Conservation (phyloP, 352 stramenopile species). For the Phytopythium boreale region DNA sequence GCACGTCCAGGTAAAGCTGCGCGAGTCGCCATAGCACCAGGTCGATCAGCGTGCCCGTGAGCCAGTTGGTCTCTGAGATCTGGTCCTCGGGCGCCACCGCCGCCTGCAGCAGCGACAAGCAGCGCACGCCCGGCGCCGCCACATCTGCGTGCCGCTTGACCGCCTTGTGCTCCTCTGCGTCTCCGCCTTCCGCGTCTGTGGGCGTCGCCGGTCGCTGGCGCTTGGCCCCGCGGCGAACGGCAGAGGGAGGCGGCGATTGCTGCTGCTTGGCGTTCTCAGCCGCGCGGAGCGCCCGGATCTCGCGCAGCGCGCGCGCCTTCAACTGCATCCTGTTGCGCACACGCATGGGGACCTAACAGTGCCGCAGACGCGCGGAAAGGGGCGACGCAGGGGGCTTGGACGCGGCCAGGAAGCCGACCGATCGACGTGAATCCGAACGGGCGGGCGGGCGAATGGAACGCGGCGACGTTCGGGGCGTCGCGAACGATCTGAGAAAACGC, state of each 20-base stretch:
- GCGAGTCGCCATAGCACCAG: conserved; percentile 82
- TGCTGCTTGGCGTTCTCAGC: background rate
- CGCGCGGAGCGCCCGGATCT: background rate
- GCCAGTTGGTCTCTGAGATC: conserved; percentile 79
- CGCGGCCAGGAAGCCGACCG: background rate
- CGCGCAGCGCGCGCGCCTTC: background rate
- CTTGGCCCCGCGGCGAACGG: conserved; percentile 3
- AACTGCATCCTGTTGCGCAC: conserved; percentile 8
- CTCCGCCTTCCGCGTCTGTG: background rate
- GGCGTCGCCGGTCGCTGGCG: background rate
- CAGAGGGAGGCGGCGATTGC: background rate
- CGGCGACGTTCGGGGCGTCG: no score
- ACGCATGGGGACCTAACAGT: background rate
- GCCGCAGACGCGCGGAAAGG: background rate
- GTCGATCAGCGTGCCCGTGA: conserved; percentile 84
- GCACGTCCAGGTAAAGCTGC: conserved; percentile 55
- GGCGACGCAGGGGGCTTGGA: background rate
- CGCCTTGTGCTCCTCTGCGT: background rate
- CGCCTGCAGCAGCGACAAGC: conserved; percentile 39
- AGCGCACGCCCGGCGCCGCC: background rate
- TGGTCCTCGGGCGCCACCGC: conserved; percentile 55
- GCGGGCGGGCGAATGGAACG: no score
- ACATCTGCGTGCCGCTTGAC: background rate
- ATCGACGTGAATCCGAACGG: background rate
- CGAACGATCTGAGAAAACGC: no score